phyloP scores from a whole-genome alignment of 441 rosid species.

The Populus hybrid region DNA sequence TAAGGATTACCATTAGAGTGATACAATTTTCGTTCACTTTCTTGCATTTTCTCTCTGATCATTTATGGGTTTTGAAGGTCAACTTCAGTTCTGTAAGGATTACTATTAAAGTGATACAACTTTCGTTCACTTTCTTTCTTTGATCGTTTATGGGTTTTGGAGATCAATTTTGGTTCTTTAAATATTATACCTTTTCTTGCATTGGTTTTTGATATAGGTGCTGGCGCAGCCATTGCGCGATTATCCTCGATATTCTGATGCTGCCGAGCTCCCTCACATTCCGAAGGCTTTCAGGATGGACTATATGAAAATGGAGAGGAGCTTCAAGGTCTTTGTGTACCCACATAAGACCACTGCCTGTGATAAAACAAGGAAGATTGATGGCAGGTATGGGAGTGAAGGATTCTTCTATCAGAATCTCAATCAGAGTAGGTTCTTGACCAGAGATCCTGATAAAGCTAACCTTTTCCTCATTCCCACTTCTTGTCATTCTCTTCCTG shows the following conservation, averaged over 20 bases:
- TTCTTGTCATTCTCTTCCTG: neutral
- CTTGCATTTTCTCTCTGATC: neutral
- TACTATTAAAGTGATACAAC: neutral
- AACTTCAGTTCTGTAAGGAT: neutral
- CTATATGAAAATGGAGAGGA: neutral
- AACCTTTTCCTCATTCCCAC: neutral
- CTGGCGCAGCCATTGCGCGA: neutral
- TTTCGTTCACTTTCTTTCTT: neutral
- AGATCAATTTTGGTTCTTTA: neutral
- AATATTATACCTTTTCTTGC: neutral
- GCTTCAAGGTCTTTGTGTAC: neutral
- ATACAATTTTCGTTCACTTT: neutral
- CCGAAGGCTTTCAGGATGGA: neutral
- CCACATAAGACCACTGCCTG: neutral
- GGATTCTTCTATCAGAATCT: constrained; percentile 3
- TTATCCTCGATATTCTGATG: neutral
- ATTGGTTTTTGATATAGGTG: neutral
- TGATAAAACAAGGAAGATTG: neutral
- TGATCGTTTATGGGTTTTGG: neutral
- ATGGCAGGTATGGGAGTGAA: neutral
- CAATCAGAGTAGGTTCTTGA: neutral
- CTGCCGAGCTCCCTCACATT: neutral
- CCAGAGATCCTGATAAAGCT: neutral
- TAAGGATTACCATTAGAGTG: neutral
- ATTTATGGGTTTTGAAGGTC: neutral